phyloP scores from a whole-genome alignment of 345 rosid species.

The Salix dunnii region DNA sequence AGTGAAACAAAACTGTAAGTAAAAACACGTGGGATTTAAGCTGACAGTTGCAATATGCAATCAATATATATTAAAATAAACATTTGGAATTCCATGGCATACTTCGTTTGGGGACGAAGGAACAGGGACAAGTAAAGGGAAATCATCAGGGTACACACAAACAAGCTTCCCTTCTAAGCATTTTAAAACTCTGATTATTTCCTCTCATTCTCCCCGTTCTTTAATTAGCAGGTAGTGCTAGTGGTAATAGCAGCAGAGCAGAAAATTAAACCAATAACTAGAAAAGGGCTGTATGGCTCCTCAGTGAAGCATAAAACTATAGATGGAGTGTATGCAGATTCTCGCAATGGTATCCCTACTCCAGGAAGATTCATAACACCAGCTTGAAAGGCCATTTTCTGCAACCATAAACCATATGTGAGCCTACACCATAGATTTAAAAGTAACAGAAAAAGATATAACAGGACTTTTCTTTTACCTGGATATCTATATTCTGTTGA shows the following conservation, averaged over 20 bases:
- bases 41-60: not conserved
- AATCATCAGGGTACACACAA: not conserved
- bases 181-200: not conserved
- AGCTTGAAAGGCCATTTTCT: conserved; percentile 32
- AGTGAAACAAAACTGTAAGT: not conserved
- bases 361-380: conserved; percentile 26
- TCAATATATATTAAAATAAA: not conserved
- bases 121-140: not conserved
- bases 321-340: conserved; percentile 17
- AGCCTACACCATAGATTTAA: not conserved
- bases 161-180: not conserved
- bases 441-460: not conserved
- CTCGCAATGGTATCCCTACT: not conserved
- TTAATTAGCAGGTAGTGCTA: not conserved
- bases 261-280: not conserved
- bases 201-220: not conserved
- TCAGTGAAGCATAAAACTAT: conserved; percentile 32
- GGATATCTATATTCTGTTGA: conserved; percentile 32
- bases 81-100: not conserved
- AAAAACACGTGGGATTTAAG: not conserved
- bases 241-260: not conserved
- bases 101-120: not conserved
- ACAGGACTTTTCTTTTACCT: conserved; percentile 12
- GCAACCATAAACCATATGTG: not conserved
- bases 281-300: conserved; percentile 2